Conservation (phyloP, 805 yeast genomes). For the Cyberlindnera bimundalis region DNA sequence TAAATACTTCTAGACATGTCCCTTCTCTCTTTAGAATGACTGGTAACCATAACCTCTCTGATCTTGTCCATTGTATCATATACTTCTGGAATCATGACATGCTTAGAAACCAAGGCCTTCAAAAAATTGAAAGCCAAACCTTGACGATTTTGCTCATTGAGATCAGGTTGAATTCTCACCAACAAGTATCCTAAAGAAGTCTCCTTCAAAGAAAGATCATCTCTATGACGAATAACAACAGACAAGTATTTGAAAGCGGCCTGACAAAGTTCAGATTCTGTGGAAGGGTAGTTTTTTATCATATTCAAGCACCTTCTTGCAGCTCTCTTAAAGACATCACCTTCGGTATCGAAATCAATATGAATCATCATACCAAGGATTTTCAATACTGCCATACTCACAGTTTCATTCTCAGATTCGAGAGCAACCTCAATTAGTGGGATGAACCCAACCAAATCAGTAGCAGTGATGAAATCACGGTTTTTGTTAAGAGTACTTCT, state of each 20-base stretch:
- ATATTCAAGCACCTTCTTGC: constrained; percentile 59
- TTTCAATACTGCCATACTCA: constrained; percentile 64
- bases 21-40: constrained; percentile 77
- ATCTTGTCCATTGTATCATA: constrained; percentile 85
- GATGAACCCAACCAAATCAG: constrained; percentile 66
- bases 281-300: constrained; percentile 71
- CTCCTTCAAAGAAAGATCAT: constrained; percentile 62
- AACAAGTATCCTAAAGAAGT: constrained; percentile 71
- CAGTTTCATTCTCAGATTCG: constrained; percentile 68
- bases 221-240: constrained; percentile 64
- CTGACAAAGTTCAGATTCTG: constrained; percentile 78
- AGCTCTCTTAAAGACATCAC: constrained; percentile 51
- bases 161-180: constrained; percentile 73
- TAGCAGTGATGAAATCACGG: constrained; percentile 52
- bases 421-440: constrained; percentile 66
- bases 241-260: constrained; percentile 72
- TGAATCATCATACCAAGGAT: constrained; percentile 58
- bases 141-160: constrained; percentile 86
- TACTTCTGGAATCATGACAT: constrained; percentile 77
- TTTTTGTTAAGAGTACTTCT: constrained; percentile 68
- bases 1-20: constrained; percentile 81
- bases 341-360: constrained; percentile 54
- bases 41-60: constrained; percentile 83
- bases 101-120: constrained; percentile 71
- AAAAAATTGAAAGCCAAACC: constrained; percentile 84